Conservation (phyloP, 1,284 basidiomycete species). For the Cryptococcus sp. region DNA sequence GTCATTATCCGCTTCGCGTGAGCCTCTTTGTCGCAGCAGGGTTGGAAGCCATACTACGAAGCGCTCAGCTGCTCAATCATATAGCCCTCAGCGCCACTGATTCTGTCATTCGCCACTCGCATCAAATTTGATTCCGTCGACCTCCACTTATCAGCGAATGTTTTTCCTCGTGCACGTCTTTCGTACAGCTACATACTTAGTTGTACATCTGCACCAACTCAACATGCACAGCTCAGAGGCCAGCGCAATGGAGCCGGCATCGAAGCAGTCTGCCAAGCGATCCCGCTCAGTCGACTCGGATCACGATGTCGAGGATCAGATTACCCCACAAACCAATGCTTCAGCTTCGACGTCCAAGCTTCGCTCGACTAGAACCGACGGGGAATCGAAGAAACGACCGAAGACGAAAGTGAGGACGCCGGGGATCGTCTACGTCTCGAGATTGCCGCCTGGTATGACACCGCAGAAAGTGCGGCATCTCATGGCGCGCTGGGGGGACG, state of each 20-base stretch:
- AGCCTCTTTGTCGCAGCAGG: no score
- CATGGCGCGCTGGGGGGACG: conserved; percentile 78
- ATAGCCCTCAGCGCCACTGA: no score
- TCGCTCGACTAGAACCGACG: background rate
- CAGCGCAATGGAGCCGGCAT: background rate
- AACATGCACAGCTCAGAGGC: background rate
- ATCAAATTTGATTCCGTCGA: background rate
- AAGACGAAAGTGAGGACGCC: conserved; percentile 50
- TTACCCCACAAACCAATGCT: background rate
- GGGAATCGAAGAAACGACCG: conserved; percentile 29
- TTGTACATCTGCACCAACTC: background rate
- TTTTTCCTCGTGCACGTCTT: background rate
- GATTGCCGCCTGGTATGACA: conserved; percentile 98
- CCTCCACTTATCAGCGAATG: background rate
- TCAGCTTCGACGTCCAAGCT: background rate
- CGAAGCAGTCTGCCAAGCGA: background rate
- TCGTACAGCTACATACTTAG: background rate
- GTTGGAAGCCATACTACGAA: no score
- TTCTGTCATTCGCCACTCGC: background rate
- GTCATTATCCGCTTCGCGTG: no score
- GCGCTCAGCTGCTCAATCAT: no score
- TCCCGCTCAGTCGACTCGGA: background rate
- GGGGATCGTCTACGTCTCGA: conserved; percentile 91
- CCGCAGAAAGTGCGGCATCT: conserved; percentile 94
- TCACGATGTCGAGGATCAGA: background rate